Conservation (phyloP, 257 asterid genomes). For the Salvia hispanica region DNA sequence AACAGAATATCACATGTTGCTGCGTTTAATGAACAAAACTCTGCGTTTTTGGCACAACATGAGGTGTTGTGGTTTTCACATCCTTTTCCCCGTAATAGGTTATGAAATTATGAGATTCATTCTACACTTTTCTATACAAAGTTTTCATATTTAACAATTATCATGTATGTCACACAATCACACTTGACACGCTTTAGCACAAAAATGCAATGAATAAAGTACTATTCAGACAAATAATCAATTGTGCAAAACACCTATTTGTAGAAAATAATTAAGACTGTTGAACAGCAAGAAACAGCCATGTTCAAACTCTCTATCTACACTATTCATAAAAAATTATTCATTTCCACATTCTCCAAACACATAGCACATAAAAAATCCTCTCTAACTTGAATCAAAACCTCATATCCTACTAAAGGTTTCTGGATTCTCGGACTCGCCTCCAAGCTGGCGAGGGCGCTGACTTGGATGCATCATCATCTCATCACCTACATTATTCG, state of each 20-base stretch:
- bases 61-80: too few species aligned
- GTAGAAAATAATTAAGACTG: background rate
- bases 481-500: conserved; percentile 37
- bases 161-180: too few species aligned
- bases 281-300: too few species aligned
- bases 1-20: too few species aligned
- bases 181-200: too few species aligned
- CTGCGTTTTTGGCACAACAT: too few species aligned
- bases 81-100: too few species aligned
- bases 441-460: conserved; percentile 37
- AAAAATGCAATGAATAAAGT: background rate
- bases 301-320: background rate
- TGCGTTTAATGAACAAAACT: too few species aligned
- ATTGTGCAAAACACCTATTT: too few species aligned
- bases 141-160: too few species aligned
- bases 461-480: conserved; percentile 38
- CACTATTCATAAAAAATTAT: conserved; percentile 1
- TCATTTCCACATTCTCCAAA: conserved; percentile 6
- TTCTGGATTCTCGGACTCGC: conserved; percentile 57
- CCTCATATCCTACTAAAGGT: conserved; percentile 46
- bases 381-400: background rate
- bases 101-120: background rate
- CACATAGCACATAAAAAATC: background rate
- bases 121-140: too few species aligned
- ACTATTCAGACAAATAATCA: background rate